These are phyloP conservation scores for Lenwebbia sp. DNA, from an alignment of 345 rosid genomes.

Conservation along the genomic window DNA sequence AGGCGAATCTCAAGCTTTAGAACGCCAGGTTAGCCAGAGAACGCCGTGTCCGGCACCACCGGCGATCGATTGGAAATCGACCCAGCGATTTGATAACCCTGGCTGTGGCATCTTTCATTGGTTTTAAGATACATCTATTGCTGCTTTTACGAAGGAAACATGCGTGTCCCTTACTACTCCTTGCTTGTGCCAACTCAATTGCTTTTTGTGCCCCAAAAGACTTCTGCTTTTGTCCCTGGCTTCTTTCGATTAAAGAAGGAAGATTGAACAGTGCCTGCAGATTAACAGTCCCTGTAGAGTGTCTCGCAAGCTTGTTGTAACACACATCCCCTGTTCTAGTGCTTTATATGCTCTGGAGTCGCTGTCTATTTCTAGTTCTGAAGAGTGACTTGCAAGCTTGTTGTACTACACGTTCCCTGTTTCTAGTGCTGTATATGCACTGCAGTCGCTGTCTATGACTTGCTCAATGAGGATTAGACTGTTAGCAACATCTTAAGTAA, in stretches of 20 bases:
- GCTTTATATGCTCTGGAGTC: not conserved
- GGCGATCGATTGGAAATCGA: not conserved
- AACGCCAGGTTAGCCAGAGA: not conserved
- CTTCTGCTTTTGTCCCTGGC: not conserved
- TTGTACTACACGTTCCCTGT: not conserved
- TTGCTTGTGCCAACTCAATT: not conserved
- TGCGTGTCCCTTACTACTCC: not conserved
- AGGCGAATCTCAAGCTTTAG: not conserved
- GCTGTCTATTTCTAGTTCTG: not conserved
- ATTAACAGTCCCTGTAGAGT: not conserved
- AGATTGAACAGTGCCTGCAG: not conserved
- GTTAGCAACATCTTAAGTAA: not conserved
- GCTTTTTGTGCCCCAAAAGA: not conserved
- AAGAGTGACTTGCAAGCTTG: not conserved
- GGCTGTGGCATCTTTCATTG: not conserved
- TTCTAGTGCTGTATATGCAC: not conserved
- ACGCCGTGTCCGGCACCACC: not conserved
- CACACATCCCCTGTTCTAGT: not conserved
- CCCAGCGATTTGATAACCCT: not conserved
- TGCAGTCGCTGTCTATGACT: not conserved
- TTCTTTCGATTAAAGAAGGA: not conserved
- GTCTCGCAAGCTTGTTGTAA: not conserved
- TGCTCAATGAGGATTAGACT: not conserved
- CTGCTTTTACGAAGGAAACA: not conserved
- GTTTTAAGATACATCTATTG: not conserved